Base-by-base conservation (phyloP, 495 filamentous ascomycete species). In the Gamarada debralockiae region DNA sequence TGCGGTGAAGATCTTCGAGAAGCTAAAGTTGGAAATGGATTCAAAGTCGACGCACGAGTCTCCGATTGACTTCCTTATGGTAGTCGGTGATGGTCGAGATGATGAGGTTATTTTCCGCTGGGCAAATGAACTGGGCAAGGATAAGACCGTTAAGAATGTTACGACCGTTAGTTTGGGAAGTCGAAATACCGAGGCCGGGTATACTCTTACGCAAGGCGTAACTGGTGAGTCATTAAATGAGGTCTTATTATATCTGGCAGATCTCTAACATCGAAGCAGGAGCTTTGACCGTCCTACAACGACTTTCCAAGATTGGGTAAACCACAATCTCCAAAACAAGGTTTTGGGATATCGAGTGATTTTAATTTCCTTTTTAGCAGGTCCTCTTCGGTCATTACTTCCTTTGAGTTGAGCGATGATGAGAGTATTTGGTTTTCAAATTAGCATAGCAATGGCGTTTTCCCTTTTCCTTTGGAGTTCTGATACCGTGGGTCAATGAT, bases 31-130 rank as follows among this genome's bases (percentile, higher is more conserved):
- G 10, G 43, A 60, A 24, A 63, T 74, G 52, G 55, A 72, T 0
- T 53, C 65, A 0, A 67, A 67, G 10, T 65, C 73, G 27, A 47
- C 56, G 6, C 57, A 72, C 64, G 67, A 55, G n/a, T 62, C 67
- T n/a, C 80, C 83, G 0, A 70, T 76, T 10, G 88, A 95, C 60
- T 96, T 96, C 67, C 66, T 97, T 37, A 79, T 96, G 66, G 88
- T 93, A 7, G 76, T 89, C 40, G 92, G 92, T 33, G 90, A 96
- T 63, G 86, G 88, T 38, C 86, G 92, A 6, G 92, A 96, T 52
- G 92, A 97, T 59, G 92, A 96, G 64, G 84, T 89, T 41, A 84
- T 95, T 20, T 97, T 92, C 73, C 86, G 84, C 29, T 97, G 92
- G 92, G 92, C 91, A 23, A 95, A 96, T 67, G 74, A 81, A 27